Evolutionary conservation across 441 rosid species (phyloP), one percentile per base, ranked within the genome.

Genomic region (California macrophylla): DNA sequence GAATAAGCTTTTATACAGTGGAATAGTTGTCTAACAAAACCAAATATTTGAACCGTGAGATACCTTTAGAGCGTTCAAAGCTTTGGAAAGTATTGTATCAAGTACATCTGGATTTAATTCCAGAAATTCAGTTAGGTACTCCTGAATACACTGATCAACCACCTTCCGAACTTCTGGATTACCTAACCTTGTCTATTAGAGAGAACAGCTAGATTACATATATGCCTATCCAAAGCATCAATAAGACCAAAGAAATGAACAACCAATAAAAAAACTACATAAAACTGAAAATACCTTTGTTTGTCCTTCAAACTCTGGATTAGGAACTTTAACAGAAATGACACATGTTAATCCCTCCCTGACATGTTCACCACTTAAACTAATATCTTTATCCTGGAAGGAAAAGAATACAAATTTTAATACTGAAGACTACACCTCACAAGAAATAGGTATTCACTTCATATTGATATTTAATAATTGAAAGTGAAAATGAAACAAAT

Each of bases 301-400:
- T 82, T 95, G 96, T 75, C 99, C 99, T 88, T 95, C 98, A 81
- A 95, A 95, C 80, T 95, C 98, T 16, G 99, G 99, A 80, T 85
- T 89, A 20, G 96, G 87, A 86, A 95, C 89, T 85, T 92, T 92
- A 72, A 95, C 98, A 7, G 98, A 92, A 78, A 92, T 76, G 73
- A 95, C 83, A 81, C 98, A 88, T 34, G 99, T 92, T 82, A 95
- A 71, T 68, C 99, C 99, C 77, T 95, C 99, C 85, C 99, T 85
- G 6, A 95, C 97, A 78, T 95, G 98, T 80, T 95, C 98, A 68
- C 99, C 98, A 63, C 96, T 88, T 80, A 95, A 80, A 83, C 72
- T 92, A 56, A 90, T 85, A 78, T 92, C 99, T 79, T 90, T 94
- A 21, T 94, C 96, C 98, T 93, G 85, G 29, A 80, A 76, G 47